Conservation (phyloP, 176 grass and related monocot genomes). For the Avena sativa region DNA sequence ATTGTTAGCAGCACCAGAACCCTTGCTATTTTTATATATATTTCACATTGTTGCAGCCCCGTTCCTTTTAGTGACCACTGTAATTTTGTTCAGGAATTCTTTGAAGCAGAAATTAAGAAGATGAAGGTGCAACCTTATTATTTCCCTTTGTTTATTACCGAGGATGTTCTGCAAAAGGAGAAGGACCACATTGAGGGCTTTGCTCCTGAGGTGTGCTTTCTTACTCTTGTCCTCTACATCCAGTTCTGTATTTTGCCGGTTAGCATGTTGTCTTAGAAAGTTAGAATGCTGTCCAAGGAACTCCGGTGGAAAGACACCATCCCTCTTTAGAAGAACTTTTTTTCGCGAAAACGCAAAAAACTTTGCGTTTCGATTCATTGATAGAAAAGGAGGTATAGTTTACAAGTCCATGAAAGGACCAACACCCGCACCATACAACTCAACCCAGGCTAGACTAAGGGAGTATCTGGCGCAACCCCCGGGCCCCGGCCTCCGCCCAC, state of each 20-base stretch:
- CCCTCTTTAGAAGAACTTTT: not conserved
- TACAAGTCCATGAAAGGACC: too few relatives aligned
- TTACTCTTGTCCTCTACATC: not conserved
- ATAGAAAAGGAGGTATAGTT: too few relatives aligned
- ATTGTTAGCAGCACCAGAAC: not conserved
- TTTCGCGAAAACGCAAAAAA: too few relatives aligned
- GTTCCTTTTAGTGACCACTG: slow-evolving; percentile 1
- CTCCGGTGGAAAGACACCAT: not conserved
- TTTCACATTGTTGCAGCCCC: not conserved
- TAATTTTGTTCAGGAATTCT: slow-evolving; percentile 74
- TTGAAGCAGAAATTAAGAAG: slow-evolving; percentile 94
- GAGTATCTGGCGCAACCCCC: too few relatives aligned
- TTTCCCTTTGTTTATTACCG: slow-evolving; percentile 92
- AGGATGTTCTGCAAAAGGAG: slow-evolving; percentile 86
- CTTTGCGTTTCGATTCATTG: too few relatives aligned
- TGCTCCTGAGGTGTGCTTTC: slow-evolving; percentile 76
- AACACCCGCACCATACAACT: too few relatives aligned
- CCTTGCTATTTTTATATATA: slow-evolving; percentile 2
- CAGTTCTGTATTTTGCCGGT: not conserved
- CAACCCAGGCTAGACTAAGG: too few relatives aligned
- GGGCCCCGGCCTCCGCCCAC: too few relatives aligned
- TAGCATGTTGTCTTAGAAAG: not conserved
- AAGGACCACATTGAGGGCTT: slow-evolving; percentile 97
- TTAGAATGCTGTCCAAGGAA: not conserved
- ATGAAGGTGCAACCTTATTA: slow-evolving; percentile 79